A percentile compares a stretch with the other conserved stretches of the same genome.
These are phyloP conservation scores for Lentinula lateritia DNA, from an alignment of 768 basidiomycete genomes.

Conservation along the genomic window DNA sequence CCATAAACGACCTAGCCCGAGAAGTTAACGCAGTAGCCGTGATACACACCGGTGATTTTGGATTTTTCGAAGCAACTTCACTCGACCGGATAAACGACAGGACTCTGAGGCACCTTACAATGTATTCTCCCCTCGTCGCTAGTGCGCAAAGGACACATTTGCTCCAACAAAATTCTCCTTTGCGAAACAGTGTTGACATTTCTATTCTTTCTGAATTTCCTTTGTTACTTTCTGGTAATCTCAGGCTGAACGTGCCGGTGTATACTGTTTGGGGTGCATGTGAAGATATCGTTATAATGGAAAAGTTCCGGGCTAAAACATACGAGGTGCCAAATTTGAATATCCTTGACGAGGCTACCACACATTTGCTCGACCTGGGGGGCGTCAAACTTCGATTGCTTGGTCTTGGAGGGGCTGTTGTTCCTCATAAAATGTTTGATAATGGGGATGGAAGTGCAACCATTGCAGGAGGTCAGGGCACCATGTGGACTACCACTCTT, in stretches of 20 bases:
- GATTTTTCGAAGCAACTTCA: conserved; percentile 86
- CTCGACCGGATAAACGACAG: conserved; percentile 91
- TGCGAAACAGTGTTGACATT: conserved; percentile 72
- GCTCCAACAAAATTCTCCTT: conserved; percentile 66
- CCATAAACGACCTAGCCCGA: conserved; percentile 84
- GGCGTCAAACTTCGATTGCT: conserved; percentile 91
- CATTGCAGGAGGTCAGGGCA: conserved; percentile 97
- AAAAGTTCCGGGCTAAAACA: conserved; percentile 82
- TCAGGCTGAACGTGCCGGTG: conserved; percentile 89
- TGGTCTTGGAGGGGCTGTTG: conserved; percentile 94
- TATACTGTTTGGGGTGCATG: conserved; percentile 98
- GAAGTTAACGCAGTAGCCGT: conserved; percentile 88
- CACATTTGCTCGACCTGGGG: conserved; percentile 84
- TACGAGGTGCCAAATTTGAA: conserved; percentile 88
- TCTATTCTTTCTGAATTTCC: conserved; percentile 92
- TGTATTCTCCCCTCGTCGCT: conserved; percentile 93
- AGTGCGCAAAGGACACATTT: conserved; percentile 77
- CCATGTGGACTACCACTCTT: conserved; percentile 97
- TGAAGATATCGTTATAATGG: conserved; percentile 89
- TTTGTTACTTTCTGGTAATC: conserved; percentile 79
- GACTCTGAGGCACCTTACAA: conserved; percentile 91
- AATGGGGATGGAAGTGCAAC: conserved; percentile 92
- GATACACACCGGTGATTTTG: conserved; percentile 98
- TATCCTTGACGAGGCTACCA: conserved; percentile 94
- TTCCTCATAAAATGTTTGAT: conserved; percentile 92